Conservation (phyloP, 2,329 filamentous ascomycete genomes). For the Colletotrichum musicola region DNA sequence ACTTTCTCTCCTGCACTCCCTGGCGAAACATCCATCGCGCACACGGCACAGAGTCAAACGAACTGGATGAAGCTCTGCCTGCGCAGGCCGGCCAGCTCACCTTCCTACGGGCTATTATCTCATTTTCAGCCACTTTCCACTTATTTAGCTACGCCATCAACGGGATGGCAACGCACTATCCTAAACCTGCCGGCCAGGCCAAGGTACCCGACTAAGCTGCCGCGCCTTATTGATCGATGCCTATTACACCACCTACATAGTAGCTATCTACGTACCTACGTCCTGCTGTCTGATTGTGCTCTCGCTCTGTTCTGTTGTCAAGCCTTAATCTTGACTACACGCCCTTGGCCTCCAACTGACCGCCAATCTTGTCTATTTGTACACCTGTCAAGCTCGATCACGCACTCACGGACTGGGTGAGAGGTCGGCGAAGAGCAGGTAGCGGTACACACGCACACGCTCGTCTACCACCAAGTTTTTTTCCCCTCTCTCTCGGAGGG, state of each 20-base stretch:
- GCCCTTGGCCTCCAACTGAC: neutral
- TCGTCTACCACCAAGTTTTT: conserved; percentile 3
- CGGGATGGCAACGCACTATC: conserved; percentile 34
- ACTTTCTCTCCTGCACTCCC: conserved; percentile 19
- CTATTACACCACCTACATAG: too few species aligned
- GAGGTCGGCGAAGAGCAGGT: conserved; percentile 13
- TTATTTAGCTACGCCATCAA: conserved; percentile 26
- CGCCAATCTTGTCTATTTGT: conserved; percentile 6
- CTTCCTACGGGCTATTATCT: neutral
- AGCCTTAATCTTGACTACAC: neutral
- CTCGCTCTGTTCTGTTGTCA: neutral
- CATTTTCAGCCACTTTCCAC: conserved; percentile 13
- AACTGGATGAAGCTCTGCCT: conserved; percentile 23
- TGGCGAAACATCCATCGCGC: conserved; percentile 29
- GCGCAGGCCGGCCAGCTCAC: conserved; percentile 15
- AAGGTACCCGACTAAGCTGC: conserved; percentile 7
- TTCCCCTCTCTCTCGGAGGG: neutral
- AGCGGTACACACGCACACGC: conserved; percentile 11
- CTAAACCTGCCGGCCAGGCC: conserved; percentile 14
- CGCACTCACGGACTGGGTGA: conserved; percentile 22
- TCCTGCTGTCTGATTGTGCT: too few species aligned
- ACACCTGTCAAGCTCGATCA: conserved; percentile 13
- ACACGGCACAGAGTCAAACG: conserved; percentile 8
- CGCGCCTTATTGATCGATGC: conserved; percentile 2
- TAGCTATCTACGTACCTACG: too few species aligned